A percentile compares a stretch with the other conserved stretches of the same genome.
phyloP scores from a whole-genome alignment of 768 basidiomycete genomes.

The Boletellus sp. region DNA sequence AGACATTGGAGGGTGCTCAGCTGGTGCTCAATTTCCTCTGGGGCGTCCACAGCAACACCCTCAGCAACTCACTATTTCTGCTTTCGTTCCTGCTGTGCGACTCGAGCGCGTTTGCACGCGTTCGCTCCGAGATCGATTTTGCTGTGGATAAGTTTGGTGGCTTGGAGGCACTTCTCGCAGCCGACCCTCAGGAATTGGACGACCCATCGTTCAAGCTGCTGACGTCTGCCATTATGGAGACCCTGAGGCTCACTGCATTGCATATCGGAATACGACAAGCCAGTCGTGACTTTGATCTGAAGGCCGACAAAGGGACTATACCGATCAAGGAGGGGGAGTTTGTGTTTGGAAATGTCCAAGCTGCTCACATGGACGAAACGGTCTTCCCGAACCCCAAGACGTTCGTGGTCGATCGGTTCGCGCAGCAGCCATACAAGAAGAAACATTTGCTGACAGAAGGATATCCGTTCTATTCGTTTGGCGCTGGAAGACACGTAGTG shows the following conservation, averaged over 20 bases:
- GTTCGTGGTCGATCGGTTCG: slow-evolving; percentile 22
- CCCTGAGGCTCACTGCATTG: slow-evolving; percentile 19
- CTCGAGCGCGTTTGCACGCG: slow-evolving; percentile 40
- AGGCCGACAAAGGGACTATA: slow-evolving; percentile 5
- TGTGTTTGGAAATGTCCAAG: slow-evolving; percentile 15
- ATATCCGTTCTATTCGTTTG: slow-evolving; percentile 13
- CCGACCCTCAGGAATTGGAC: slow-evolving; percentile 13
- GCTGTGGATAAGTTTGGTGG: slow-evolving; percentile 10
- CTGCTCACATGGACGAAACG: slow-evolving; percentile 16
- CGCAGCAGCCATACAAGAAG: slow-evolving; percentile 9
- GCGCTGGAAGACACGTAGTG: slow-evolving; percentile 18
- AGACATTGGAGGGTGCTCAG: slow-evolving; percentile 14
- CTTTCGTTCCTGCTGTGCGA: slow-evolving; percentile 37
- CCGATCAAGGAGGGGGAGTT: slow-evolving; percentile 21
- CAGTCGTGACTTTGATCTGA: slow-evolving; percentile 15
- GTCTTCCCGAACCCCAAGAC: slow-evolving; percentile 10
- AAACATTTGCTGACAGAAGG: slow-evolving; percentile 13
- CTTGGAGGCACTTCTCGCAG: slow-evolving; percentile 12
- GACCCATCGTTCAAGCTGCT: slow-evolving; percentile 18
- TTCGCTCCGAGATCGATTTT: slow-evolving; percentile 45
- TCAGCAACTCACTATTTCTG: slow-evolving; percentile 19
- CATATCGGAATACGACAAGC: slow-evolving; percentile 17
- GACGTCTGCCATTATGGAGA: slow-evolving; percentile 27
- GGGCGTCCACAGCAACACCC: slow-evolving; percentile 20
- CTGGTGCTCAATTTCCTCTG: slow-evolving; percentile 20